A percentile compares a stretch with the other conserved stretches of the same genome.
Conservation (phyloP, 2,329 filamentous ascomycete species). For the Decorospora gaudefroyi region DNA sequence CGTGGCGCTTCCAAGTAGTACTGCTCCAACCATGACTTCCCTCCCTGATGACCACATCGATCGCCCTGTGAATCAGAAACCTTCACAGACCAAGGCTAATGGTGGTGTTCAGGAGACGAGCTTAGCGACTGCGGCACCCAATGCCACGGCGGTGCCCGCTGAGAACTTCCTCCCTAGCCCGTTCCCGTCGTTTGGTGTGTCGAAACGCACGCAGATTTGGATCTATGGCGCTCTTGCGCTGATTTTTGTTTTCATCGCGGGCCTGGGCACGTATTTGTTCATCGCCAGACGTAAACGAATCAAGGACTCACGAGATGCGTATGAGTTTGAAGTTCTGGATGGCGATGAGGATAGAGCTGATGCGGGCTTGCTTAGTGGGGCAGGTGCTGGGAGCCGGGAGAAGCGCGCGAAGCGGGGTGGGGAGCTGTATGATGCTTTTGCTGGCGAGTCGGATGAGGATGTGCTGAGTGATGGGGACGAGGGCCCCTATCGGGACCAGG, state of each 20-base stretch:
- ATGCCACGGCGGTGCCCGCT: conserved; percentile 27
- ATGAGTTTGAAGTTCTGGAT: conserved; percentile 92
- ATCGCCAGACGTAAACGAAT: conserved; percentile 77
- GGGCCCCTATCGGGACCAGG: conserved; percentile 43
- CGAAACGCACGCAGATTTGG: conserved; percentile 86
- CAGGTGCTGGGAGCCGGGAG: conserved; percentile 42
- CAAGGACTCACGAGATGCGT: conserved; percentile 76
- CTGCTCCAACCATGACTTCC: conserved; percentile 50
- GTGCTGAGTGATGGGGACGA: conserved; percentile 54
- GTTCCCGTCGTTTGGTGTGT: conserved; percentile 88
- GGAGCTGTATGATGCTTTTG: conserved; percentile 97
- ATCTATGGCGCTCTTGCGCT: conserved; percentile 86
- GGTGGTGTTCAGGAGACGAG: conserved; percentile 28
- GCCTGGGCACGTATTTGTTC: conserved; percentile 80
- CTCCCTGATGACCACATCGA: conserved; percentile 55
- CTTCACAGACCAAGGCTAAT: conserved; percentile 40
- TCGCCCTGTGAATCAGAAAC: conserved; percentile 64
- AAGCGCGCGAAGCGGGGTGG: conserved; percentile 69
- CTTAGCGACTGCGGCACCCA: conserved; percentile 21
- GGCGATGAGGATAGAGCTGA: conserved; percentile 70
- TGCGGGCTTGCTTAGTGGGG: conserved; percentile 52
- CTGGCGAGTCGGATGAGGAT: conserved; percentile 83
- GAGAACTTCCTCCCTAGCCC: conserved; percentile 74
- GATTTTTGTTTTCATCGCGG: conserved; percentile 81
- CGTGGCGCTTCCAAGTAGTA: conserved; percentile 53